Evolutionary conservation across 2,329 filamentous ascomycete species (phyloP).

Genomic region (Neopestalotiopsis sp.): DNA sequence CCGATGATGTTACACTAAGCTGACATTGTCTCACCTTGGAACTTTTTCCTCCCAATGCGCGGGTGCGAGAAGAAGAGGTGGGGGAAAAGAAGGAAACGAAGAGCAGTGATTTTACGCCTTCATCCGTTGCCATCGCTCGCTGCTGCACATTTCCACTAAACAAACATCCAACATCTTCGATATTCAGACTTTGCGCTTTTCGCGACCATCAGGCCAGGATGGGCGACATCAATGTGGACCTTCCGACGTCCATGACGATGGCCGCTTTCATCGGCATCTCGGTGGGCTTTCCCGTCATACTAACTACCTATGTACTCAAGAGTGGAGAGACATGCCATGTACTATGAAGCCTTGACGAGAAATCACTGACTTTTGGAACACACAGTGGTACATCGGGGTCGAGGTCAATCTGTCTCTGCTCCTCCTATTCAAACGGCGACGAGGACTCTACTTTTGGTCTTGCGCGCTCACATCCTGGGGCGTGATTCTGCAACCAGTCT

Average conservation of each 20-base stretch:
- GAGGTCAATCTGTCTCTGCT: conserved; percentile 37
- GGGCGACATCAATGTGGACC: background rate
- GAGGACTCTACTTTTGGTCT: conserved; percentile 39
- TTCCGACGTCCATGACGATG: conserved; percentile 8
- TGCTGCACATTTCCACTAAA: background rate
- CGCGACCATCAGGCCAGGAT: background rate
- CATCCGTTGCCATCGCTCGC: background rate
- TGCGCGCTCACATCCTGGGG: conserved; percentile 34
- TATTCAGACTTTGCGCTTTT: background rate
- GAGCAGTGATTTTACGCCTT: background rate
- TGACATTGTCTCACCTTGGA: background rate
- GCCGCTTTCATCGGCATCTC: conserved; percentile 3
- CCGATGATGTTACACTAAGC: background rate
- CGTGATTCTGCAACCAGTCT: conserved; percentile 34
- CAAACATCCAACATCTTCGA: background rate
- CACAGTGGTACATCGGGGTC: conserved; percentile 11
- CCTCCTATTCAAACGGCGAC: conserved; percentile 35
- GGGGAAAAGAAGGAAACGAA: no score
- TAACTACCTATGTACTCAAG: no score
- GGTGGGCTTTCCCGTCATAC: background rate
- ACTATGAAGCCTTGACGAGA: background rate
- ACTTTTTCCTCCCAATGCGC: background rate
- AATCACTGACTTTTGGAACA: background rate
- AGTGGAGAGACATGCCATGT: no score
- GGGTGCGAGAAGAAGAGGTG: no score